These are phyloP conservation scores for Podaxis carcinomalis DNA, from an alignment of 768 basidiomycete species.

Conservation along the genomic window DNA sequence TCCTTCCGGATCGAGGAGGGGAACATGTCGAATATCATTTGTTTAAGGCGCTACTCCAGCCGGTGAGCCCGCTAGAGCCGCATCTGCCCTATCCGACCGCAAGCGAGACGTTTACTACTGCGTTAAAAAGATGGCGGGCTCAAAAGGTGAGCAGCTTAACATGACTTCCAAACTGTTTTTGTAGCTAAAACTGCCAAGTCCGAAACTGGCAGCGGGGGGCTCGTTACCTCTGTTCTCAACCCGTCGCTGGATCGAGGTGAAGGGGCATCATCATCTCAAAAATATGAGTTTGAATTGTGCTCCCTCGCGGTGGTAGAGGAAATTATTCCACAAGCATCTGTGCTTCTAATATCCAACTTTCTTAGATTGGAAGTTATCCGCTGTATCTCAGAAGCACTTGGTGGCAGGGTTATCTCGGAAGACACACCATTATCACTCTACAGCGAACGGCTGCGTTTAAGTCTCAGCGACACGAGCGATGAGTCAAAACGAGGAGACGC, in stretches of 20 bases:
- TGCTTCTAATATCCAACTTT: not conserved
- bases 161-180: no score
- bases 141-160: no score
- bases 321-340: not conserved
- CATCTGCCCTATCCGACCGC: no score
- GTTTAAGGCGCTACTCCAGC: not conserved
- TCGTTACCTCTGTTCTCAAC: not conserved
- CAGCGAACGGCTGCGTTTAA: no score
- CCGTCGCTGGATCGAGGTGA: not conserved
- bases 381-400: no score
- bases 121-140: no score
- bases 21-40: not conserved
- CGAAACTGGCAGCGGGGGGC: not conserved
- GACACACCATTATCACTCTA: no score
- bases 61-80: not conserved
- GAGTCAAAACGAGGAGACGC: not conserved
- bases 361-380: not conserved
- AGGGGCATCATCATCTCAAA: no score
- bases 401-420: no score
- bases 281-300: not conserved
- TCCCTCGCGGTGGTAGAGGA: not conserved
- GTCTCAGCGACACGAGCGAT: no score
- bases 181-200: not conserved
- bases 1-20: not conserved
- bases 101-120: no score